A percentile compares a stretch with the other conserved stretches of the same genome.
phyloP scores from a whole-genome alignment of 345 rosid species.

The Stellera chamaejasme region DNA sequence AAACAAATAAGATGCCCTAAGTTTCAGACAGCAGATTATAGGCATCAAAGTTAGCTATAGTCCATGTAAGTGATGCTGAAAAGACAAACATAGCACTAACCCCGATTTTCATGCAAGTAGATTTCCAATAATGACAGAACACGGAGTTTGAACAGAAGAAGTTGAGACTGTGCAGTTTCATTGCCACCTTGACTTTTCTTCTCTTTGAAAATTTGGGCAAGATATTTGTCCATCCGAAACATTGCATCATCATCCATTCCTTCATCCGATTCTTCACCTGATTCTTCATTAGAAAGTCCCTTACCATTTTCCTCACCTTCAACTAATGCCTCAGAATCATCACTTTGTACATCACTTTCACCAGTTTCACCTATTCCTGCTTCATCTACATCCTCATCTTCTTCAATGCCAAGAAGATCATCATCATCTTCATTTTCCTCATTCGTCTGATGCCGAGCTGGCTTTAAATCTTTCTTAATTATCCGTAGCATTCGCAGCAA shows the following conservation, averaged over 20 bases:
- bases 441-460: slow-evolving; percentile 63
- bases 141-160: slow-evolving; percentile 80
- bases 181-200: slow-evolving; percentile 78
- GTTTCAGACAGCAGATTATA: too few species aligned
- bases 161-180: slow-evolving; percentile 94
- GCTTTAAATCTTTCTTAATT: slow-evolving; percentile 84
- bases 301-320: slow-evolving; percentile 36
- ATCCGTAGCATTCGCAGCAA: slow-evolving; percentile 77
- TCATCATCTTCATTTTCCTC: slow-evolving; percentile 51
- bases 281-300: slow-evolving; percentile 37
- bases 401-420: slow-evolving; percentile 73
- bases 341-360: slow-evolving; percentile 71
- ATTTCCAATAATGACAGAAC: slow-evolving; percentile 92
- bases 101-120: slow-evolving; percentile 87
- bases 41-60: too few species aligned
- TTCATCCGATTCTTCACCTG: slow-evolving; percentile 67
- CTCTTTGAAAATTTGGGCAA: slow-evolving; percentile 86
- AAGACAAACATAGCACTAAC: slow-evolving; percentile 22
- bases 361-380: slow-evolving; percentile 58
- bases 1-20: too few species aligned
- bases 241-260: slow-evolving; percentile 97
- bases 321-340: slow-evolving; percentile 59
- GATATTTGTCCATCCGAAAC: slow-evolving; percentile 91
- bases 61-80: too few species aligned
- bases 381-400: slow-evolving; percentile 73